A percentile compares a stretch with the other conserved stretches of the same genome.
These are phyloP conservation scores for Albugo candida DNA, from an alignment of 352 stramenopile genomes.

Conservation along the genomic window DNA sequence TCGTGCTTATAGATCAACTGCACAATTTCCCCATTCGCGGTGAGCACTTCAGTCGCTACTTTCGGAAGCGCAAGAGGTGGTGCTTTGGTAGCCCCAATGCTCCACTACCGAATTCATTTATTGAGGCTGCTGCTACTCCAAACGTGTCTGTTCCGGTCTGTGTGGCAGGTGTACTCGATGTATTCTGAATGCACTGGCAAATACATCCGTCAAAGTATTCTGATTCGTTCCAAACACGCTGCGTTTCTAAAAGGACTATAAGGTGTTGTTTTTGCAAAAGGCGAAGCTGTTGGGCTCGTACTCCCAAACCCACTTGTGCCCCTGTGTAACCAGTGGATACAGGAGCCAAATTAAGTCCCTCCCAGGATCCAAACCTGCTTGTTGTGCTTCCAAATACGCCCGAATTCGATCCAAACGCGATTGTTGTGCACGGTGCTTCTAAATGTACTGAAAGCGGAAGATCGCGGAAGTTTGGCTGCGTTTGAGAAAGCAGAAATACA, in stretches of 20 bases:
- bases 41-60: too few relatives aligned
- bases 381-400: background rate
- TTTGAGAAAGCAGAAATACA: conserved; percentile 3
- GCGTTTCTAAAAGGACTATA: conserved; percentile 27
- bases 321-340: background rate
- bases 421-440: background rate
- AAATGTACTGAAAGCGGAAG: background rate
- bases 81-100: conserved; percentile 4
- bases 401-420: background rate
- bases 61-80: too few relatives aligned
- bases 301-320: conserved; percentile 10
- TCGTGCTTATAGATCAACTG: too few relatives aligned
- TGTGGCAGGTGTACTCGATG: too few relatives aligned
- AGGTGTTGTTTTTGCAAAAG: conserved; percentile 36
- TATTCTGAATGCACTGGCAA: conserved; percentile 8
- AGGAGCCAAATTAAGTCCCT: conserved; percentile 7
- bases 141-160: background rate
- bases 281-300: conserved; percentile 14
- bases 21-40: too few relatives aligned
- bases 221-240: background rate
- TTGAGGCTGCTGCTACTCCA: conserved; percentile 5
- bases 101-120: conserved; percentile 21
- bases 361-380: conserved; percentile 6
- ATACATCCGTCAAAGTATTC: conserved; percentile 1
- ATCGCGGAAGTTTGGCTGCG: background rate